These are phyloP conservation scores for Dactylonectria estremocensis DNA, from an alignment of 2,329 filamentous ascomycete genomes.

Conservation along the genomic window DNA sequence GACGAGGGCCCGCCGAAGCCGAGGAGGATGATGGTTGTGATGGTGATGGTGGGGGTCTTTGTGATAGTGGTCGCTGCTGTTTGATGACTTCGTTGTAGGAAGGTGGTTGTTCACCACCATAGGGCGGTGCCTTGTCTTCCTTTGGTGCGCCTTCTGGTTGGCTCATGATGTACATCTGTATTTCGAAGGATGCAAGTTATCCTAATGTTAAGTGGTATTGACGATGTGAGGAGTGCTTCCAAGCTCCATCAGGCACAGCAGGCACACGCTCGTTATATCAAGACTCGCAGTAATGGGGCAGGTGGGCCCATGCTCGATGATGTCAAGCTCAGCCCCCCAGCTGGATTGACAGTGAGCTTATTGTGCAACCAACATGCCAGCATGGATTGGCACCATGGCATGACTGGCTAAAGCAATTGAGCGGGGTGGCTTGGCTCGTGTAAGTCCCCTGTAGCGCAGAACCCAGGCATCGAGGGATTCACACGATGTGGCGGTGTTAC, in stretches of 20 bases:
- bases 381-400: neutral
- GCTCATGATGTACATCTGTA: constrained; percentile 9
- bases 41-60: constrained; percentile 7
- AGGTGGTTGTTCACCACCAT: constrained; percentile 32
- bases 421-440: constrained; percentile 13
- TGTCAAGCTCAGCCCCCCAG: neutral
- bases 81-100: constrained; percentile 31
- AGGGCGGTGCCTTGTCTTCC: constrained; percentile 11
- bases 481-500: neutral
- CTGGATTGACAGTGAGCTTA: neutral
- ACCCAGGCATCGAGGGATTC: neutral
- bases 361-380: neutral
- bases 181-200: neutral
- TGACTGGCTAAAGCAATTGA: neutral
- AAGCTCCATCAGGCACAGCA: neutral
- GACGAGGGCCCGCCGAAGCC: constrained; percentile 8
- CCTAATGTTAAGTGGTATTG: neutral
- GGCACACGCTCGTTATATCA: neutral
- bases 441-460: constrained; percentile 9
- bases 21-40: constrained; percentile 2
- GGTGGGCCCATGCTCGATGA: neutral
- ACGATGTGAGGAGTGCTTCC: neutral
- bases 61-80: constrained; percentile 11
- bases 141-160: neutral
- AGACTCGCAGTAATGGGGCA: neutral